Base-by-base conservation (phyloP, 2,329 filamentous ascomycete species). In the Talaromyces islandicus region DNA sequence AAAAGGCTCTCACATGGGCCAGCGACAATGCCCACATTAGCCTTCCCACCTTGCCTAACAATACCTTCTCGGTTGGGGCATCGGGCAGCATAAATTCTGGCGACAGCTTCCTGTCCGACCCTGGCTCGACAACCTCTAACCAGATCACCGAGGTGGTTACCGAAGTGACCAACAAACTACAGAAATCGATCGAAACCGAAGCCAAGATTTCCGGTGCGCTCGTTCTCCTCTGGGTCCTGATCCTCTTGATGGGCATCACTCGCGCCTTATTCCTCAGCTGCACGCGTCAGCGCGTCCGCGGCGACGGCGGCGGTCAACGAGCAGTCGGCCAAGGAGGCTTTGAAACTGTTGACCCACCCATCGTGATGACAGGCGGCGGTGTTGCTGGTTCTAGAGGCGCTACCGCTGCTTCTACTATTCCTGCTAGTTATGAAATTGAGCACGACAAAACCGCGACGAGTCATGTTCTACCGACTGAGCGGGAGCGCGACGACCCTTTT, bases 1-100 rank as follows among this genome's bases (percentile, higher is more conserved):
- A 97, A 73, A 88, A 89, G 70, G 94, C 89, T 12, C 81, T 97
- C n/a, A 96, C 90, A 0, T 99, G 93, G 93, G 89, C 96, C 11
- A 85, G 90, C 68, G 88, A 97, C 66, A 80, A 97, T 71, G 91
- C 94, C 3, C 85, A 94, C 63, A 83, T 99, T 67, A 80, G 85
- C 62, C 88, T 99, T 67, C 94, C 94, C 0, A 76, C 84, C 57
- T 86, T 97, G 62, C 81, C 85, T 27, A 88, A 90, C 67, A 83
- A 96, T 71, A 90, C 89, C 1, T 96, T 97, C 77, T 93, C 90
- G 61, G 78, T 88, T 57, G 92, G 92, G 48, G 90, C 92, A 59
- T 78, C 85, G 32, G 80, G 78, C 27, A 81, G 81, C 67, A 73
- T 84, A 53, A 54, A 58, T 25, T 73, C 77, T 60, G 72, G 75